Evolutionary conservation across 106 monocot genomes (phyloP), one percentile per base, ranked within the genome.

Genomic region (Dendrobium officinale): DNA sequence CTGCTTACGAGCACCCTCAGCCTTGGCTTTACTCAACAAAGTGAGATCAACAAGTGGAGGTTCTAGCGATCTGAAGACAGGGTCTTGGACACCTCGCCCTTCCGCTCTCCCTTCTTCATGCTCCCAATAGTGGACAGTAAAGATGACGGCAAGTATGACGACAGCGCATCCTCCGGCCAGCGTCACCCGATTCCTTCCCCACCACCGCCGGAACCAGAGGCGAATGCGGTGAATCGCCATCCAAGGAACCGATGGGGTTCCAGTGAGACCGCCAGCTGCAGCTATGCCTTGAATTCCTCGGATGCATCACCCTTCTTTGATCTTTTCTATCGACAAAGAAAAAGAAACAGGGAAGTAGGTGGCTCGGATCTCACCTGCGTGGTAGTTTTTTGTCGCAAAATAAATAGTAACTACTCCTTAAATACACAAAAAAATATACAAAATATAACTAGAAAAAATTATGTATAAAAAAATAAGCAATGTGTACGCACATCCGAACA

Each of bases 1-100:
- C 26, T 9, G 40, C 67, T 68, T 79, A 91, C 92, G 73, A 17
- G 95, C 95, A 80, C 95, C 95, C 45, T 81, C 90, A 43, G 85
- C 54, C 29, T 80, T 48, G 2, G 90, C 92, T 75, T 88, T 75
- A 8, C 81, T 81, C 18, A 95, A 73, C 68, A 92, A 83, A 40
- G 88, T 92, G 82, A 95, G 92, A 55, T 75, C 86, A 73, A 95
- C 92, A 42, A 88, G 85, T 27, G 58, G 43, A 66, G 77, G 77
- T 1, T 77, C 78, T 41, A 74, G 24, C 4, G 48, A 24, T 22
- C 48, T 42, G 6, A 68, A 44, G 0, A 6, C 19, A 13, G 22
- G 42, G 40, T 44, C 33, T 29, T 74, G 27, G 9, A 51, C n/a
- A 48, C 19, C 44, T 9, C n/a, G 33, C 0, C 13, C 13, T 10